These are phyloP conservation scores for Dimocarpus longan DNA, from an alignment of 345 rosid genomes.

Conservation along the genomic window DNA sequence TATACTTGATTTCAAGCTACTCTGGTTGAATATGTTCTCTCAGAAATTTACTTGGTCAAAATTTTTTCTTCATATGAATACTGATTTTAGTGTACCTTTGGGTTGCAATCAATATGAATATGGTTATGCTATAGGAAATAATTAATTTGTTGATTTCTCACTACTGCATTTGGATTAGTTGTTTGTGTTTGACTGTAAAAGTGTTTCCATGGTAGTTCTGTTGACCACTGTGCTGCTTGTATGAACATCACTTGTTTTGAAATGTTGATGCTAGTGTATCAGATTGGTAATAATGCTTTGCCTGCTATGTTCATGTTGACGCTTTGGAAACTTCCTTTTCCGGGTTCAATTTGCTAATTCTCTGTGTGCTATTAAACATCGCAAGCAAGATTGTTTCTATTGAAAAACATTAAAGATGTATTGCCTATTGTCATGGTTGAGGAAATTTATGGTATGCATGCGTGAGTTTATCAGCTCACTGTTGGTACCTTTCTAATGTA, in stretches of 20 bases:
- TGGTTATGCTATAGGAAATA: background rate
- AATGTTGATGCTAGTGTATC: background rate
- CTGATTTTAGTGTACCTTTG: background rate
- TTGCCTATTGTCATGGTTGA: background rate
- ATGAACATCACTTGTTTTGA: background rate
- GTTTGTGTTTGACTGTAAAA: background rate
- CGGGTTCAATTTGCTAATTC: background rate
- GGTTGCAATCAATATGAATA: background rate
- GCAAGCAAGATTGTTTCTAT: background rate
- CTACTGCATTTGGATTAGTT: background rate
- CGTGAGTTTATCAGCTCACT: background rate
- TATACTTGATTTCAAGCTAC: background rate
- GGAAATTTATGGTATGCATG: background rate
- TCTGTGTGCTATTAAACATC: background rate
- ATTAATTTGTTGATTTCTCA: background rate
- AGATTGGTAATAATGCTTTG: background rate
- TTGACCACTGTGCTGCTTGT: background rate
- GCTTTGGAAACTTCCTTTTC: background rate
- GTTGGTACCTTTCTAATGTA: background rate
- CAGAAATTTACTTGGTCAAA: background rate
- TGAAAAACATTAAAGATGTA: background rate
- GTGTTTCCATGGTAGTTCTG: background rate
- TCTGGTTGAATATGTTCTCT: background rate
- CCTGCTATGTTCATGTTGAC: background rate
- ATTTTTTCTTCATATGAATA: background rate